Conservation (phyloP, 495 filamentous ascomycete species). For the Penicillium fimorum region DNA sequence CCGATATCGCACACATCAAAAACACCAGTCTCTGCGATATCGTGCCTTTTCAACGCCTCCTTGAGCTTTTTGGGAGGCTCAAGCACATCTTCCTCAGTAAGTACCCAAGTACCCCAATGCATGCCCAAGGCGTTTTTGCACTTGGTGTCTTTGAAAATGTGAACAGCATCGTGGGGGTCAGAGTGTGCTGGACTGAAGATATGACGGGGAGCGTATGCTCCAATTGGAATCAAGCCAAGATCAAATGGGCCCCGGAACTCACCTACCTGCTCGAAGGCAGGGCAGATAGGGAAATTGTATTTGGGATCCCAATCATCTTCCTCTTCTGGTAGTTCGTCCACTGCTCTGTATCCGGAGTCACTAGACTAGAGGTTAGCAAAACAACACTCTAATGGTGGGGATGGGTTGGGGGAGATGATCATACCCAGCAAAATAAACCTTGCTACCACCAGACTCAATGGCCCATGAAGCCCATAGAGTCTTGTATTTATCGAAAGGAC, state of each 20-base stretch:
- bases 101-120: constrained; percentile 92
- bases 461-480: constrained; percentile 92
- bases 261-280: constrained; percentile 86
- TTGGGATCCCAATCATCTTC: constrained; percentile 73
- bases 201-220: constrained; percentile 80
- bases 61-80: constrained; percentile 78
- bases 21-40: constrained; percentile 69
- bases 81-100: constrained; percentile 81
- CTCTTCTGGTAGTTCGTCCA: constrained; percentile 63
- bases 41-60: constrained; percentile 69
- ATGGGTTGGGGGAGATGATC: background rate
- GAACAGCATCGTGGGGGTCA: constrained; percentile 82
- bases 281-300: constrained; percentile 71
- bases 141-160: constrained; percentile 85
- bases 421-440: constrained; percentile 49
- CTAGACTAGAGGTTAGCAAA: constrained; percentile 22
- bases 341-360: constrained; percentile 80
- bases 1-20: constrained; percentile 91
- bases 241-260: constrained; percentile 82
- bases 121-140: constrained; percentile 85
- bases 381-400: background rate
- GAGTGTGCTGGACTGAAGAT: constrained; percentile 80
- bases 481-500: constrained; percentile 61
- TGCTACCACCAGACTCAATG: constrained; percentile 62
- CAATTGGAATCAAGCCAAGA: constrained; percentile 91